Evolutionary conservation across 164 flowering plant species (phyloP), one percentile per base, ranked within the genome.

Genomic region (Paratinospora sagittata): DNA sequence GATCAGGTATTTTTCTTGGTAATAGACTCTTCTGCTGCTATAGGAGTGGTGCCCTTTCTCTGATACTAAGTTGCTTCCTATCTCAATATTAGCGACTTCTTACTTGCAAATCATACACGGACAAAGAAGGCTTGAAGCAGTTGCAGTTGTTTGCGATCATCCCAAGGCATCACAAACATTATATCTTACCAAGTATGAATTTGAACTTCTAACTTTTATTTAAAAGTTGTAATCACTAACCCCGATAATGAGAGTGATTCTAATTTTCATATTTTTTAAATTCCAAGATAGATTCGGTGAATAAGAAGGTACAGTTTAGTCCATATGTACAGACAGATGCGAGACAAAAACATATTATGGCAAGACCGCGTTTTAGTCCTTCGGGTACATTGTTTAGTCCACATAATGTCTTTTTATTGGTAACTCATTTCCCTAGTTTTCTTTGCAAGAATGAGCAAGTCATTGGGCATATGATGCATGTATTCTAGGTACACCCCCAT

Each of bases 151-250:
- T 88, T 81, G 84, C 94, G 12, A 62, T 83, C 77, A 80, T 85
- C 69, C 97, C 96, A n/a, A 85, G 89, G 73, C 97, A 90, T 83
- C 99, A 96, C 82, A 91, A 91, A 79, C 99, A 88, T 74, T 96
- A 96, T 70, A 82, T 83, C 69, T 83, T 96, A 77, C 99, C 98
- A 65, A 89, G 99, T 96, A 90, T 68, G 86, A 68, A 23, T 14
- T 52, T 39, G 33, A 63, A n/a, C 26, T 61, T 55, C 70, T n/a
- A n/a, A n/a, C n/a, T n/a, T n/a, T 45, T 17, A 37, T 30, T 16
- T 63, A 63, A 13, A 27, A 36, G 8, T 27, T 34, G 12, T 39
- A 66, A 1, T 30, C 34, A 4, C 34, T 4, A 30, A 30, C 47
- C 43, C 21, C 23, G 30, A 39, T 21, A 2, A 49, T 23, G 36